Conservation (phyloP, 2,329 filamentous ascomycete genomes). For the Ilyonectria robusta region DNA sequence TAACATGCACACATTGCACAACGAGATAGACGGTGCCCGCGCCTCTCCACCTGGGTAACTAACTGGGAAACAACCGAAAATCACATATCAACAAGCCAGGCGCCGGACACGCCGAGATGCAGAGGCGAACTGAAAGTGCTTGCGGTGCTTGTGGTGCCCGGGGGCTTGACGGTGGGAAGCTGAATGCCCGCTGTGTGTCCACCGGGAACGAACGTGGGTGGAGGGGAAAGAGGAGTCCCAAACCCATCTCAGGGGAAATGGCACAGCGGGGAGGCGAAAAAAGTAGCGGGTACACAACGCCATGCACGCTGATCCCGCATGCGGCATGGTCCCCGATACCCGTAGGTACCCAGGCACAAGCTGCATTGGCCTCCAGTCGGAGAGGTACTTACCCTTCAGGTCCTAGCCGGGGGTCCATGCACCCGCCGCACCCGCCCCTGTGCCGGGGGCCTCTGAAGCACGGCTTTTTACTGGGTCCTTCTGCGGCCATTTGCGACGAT, state of each 20-base stretch:
- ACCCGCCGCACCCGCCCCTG: conserved; percentile 23
- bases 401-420: conserved; percentile 10
- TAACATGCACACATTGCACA: background rate
- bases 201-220: background rate
- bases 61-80: background rate
- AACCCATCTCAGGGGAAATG: conserved; percentile 23
- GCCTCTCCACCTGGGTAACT: background rate
- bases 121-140: background rate
- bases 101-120: background rate
- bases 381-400: background rate
- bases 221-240: background rate
- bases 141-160: background rate
- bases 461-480: background rate
- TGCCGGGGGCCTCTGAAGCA: conserved; percentile 6
- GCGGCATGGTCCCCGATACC: conserved; percentile 24
- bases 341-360: conserved; percentile 2
- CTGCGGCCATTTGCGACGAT: background rate
- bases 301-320: conserved; percentile 18
- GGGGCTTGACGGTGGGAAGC: conserved; percentile 22
- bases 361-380: background rate
- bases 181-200: conserved; percentile 18
- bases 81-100: background rate
- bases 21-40: background rate
- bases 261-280: conserved; percentile 11
- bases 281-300: conserved; percentile 29